Evolutionary conservation across 768 basidiomycete genomes (phyloP).

Genomic region (Xerocomellus intermedius): DNA sequence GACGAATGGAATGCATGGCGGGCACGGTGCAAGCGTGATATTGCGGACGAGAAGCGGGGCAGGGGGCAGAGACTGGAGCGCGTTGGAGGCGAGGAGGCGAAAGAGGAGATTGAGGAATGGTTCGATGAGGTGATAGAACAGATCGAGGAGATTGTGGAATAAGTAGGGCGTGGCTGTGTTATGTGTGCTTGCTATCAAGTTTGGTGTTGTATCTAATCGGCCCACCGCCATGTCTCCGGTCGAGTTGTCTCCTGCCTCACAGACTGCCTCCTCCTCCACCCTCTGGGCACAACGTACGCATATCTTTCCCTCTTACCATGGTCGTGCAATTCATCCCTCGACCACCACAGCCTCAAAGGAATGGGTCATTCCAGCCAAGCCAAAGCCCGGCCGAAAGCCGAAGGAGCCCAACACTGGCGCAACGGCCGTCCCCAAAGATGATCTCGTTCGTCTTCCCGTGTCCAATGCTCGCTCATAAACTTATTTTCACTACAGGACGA

Average conservation of each 20-base stretch:
- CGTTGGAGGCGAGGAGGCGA: constrained; percentile 52
- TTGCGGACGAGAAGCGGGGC: constrained; percentile 53
- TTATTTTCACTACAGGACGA: constrained; percentile 29
- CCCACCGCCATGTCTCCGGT: constrained; percentile 26
- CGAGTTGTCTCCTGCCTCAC: constrained; percentile 30
- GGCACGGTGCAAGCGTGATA: constrained; percentile 60
- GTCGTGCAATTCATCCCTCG: not conserved
- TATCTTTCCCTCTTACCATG: not conserved
- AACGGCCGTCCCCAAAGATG: constrained; percentile 36
- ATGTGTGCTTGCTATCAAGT: not conserved
- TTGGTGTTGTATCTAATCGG: constrained; percentile 22
- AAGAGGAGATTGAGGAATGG: constrained; percentile 93
- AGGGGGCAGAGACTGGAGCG: constrained; percentile 34
- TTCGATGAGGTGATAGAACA: constrained; percentile 92
- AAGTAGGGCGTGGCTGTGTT: constrained; percentile 28
- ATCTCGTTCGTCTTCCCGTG: constrained; percentile 44
- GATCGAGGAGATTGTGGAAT: constrained; percentile 75
- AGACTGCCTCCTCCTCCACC: constrained; percentile 44
- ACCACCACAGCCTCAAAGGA: constrained; percentile 69
- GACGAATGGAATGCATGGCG: constrained; percentile 99
- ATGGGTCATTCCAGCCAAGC: constrained; percentile 85
- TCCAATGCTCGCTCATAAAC: constrained; percentile 1
- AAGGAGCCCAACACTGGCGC: constrained; percentile 46
- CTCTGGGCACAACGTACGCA: constrained; percentile 74
- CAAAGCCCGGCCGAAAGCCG: constrained; percentile 85